A percentile compares a stretch with the other conserved stretches of the same genome.
Evolutionary conservation across 345 rosid species (phyloP).

Genomic region (Anastatica hierochuntica): DNA sequence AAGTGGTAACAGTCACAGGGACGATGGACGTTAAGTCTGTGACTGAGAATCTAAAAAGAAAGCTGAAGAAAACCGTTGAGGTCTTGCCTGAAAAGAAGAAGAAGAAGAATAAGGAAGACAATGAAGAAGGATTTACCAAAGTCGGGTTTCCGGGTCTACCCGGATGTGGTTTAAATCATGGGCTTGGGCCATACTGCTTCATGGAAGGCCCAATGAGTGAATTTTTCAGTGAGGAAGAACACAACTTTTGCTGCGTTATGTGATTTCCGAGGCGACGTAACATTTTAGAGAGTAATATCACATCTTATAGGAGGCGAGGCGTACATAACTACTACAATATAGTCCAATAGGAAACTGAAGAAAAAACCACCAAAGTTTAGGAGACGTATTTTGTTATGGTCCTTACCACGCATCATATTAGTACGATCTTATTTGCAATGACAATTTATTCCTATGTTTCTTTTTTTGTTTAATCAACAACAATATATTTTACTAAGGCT

Average conservation of each 20-base stretch:
- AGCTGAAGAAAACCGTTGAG: conserved; percentile 46
- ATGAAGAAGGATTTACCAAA: no score
- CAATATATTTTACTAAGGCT: no score
- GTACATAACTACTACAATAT: no score
- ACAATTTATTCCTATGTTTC: no score
- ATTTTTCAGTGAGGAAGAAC: conserved; percentile 17
- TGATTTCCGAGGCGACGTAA: no score
- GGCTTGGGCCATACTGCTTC: conserved; percentile 13
- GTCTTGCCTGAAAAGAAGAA: conserved; percentile 64
- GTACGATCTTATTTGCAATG: no score
- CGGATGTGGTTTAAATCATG: not conserved
- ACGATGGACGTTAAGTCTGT: conserved; percentile 56
- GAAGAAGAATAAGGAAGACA: conserved; percentile 28
- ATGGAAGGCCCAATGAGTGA: conserved; percentile 7
- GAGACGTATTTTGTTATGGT: no score
- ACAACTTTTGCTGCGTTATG: conserved; percentile 7
- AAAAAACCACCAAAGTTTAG: no score
- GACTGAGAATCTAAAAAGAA: conserved; percentile 37
- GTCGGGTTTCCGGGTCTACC: not conserved
- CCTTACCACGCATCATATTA: no score
- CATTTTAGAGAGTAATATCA: no score
- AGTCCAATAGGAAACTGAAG: no score
- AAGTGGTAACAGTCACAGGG: conserved; percentile 58
- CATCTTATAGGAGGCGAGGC: not conserved
- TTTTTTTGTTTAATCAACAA: no score